phyloP scores from a whole-genome alignment of 2,329 filamentous ascomycete species.

The Alternaria brassicicola region DNA sequence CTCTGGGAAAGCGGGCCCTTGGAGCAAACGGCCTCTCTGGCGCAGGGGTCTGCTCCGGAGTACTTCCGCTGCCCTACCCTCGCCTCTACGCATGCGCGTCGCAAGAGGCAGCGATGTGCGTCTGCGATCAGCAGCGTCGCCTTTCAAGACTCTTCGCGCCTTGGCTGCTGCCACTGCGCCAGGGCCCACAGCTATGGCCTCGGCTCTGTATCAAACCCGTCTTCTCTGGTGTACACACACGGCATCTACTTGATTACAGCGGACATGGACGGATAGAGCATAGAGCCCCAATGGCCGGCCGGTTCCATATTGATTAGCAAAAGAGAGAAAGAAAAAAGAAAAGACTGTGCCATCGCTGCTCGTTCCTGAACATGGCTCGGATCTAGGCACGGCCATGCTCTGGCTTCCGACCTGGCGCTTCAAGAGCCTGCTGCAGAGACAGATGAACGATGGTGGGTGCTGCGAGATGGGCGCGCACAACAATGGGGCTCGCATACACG shows the following conservation, averaged over 20 bases:
- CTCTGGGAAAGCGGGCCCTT: conserved; percentile 20
- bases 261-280: conserved; percentile 26
- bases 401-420: conserved; percentile 34
- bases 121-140: conserved; percentile 13
- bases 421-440: conserved; percentile 27
- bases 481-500: conserved; percentile 26
- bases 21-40: conserved; percentile 29
- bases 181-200: conserved; percentile 12
- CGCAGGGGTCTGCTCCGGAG: conserved; percentile 25
- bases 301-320: conserved; percentile 25
- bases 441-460: conserved; percentile 23
- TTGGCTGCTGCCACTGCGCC: conserved; percentile 19
- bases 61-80: conserved; percentile 15
- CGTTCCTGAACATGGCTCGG: conserved; percentile 20
- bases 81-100: conserved; percentile 17
- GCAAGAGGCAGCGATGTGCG: conserved; percentile 13
- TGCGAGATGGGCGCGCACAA: conserved; percentile 27
- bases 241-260: conserved; percentile 18
- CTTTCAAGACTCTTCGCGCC: conserved; percentile 6
- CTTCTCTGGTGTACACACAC: neutral
- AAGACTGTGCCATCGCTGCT: conserved; percentile 11
- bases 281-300: conserved; percentile 21
- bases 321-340: no score
- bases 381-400: conserved; percentile 9
- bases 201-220: conserved; percentile 15